Evolutionary conservation across 441 rosid genomes (phyloP), one percentile per base, ranked within the genome.

Genomic region (Capsella rubella): DNA sequence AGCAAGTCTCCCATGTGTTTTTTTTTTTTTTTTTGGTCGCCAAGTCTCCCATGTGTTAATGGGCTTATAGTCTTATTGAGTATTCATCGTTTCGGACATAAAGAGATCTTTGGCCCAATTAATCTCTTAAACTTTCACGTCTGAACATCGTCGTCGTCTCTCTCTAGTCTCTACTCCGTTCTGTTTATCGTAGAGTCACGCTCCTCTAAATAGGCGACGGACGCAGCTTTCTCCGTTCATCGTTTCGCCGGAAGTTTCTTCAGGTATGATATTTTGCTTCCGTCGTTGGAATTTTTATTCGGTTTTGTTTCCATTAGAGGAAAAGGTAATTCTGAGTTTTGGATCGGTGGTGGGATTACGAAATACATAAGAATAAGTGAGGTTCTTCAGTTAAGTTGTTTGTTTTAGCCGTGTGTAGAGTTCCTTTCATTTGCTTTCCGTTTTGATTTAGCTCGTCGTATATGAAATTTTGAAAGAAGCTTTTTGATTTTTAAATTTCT

Each of bases 41-140:
- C 18, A 16, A 16, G 45, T 11, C 12, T 40, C 32, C 21, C 10
- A 39, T 59, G 4, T 59, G 3, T 39, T 18, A 49, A 49, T 60
- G 52, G 75, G 75, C 60, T 60, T 60, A 28, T 39, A 37, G 8
- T 39, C 6, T 49, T 47, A 72, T 53, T 72, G 63, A 69, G 61
- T 16, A 10, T 9, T 49, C 28, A 9, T 7, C 15, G 15, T 14
- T 14, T 46, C 21, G 50, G 16, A n/a, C 50, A 27, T 8, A 42
- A 15, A 42, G 46, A 60, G 4, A 18, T 35, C 46, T 8, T 40
- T 28, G n/a, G 56, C 57, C 39, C 70, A 72, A 62, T 14, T 43
- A 63, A 72, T 43, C 4, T 54, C 4, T 21, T 57, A 56, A 12
- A 13, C 29, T 55, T 42, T 40, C 5, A 16, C 43, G 5, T 43